Evolutionary conservation across 78 protist genomes (phyloP), one percentile per base, ranked within the genome.

Genomic region (Trichosphaerium sp.): DNA sequence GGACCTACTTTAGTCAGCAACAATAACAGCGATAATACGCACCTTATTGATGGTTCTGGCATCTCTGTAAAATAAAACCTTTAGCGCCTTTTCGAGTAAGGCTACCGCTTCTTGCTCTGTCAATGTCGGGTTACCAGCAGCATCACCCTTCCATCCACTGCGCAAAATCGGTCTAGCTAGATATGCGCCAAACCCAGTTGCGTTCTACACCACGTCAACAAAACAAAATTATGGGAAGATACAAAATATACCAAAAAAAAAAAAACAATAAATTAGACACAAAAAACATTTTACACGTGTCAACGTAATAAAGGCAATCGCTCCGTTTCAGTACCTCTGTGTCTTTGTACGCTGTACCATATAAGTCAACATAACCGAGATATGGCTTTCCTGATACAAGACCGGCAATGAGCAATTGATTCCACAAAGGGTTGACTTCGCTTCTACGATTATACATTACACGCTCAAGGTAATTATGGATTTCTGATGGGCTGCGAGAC

Each of bases 151-250:
- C 63, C 62, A 61, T 4, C 39, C 78, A 8, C 70, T 76, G 23
- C 93, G 62, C 6, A 88, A 29, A 8, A 88, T 43, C 26, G 94
- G 92, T 38, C 64, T 43, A 5, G 92, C 92, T 28, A 92, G 78
- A 78, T 92, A 89, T 12, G 69, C 69, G 39, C 97, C 97, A 62
- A 80, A 92, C n/a, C 97, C 97, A 12, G 92, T 76, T n/a, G 82
- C 75, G 38, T 87, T 28, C 56, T 75, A 80, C 49, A 68, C 28
- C 21, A 59, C 40, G 41, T 77, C 84, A 4, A 40, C 58, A 15
- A 1, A 3, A 3, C 84, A 83, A 4, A 83, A 62, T n/a, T n/a
- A n/a, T n/a, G n/a, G n/a, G n/a, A n/a, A n/a, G n/a, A n/a, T n/a
- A n/a, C n/a, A n/a, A n/a, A n/a, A n/a, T n/a, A n/a, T n/a, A n/a